Base-by-base conservation (phyloP, 129 eudicot species). In the Escallonia rubra region DNA sequence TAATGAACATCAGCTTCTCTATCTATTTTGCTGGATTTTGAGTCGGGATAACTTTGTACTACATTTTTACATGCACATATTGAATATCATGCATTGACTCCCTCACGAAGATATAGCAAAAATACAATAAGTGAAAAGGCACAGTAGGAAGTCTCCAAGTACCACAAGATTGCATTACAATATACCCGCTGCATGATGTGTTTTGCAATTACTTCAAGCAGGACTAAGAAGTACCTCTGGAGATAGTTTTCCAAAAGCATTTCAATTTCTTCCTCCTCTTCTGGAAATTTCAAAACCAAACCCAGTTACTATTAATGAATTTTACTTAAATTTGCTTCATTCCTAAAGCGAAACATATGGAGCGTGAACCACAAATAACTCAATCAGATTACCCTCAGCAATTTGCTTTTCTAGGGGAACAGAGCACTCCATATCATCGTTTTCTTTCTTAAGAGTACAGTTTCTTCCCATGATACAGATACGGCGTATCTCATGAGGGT, bases 231-330 rank as follows among this genome's bases (percentile, higher is more conserved):
- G 70, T 57, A 50, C 97, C 99, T 86, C 64, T 89, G 97, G 57
- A 94, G 97, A 79, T 87, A 94, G 61, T 89, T 94, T 78, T 94
- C 99, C 73, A 94, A 56, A 72, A 94, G 87, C 99, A 94, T 94
- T 85, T 94, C 97, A 66, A 94, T 94, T 79, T 94, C 97, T 79
- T 94, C 97, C 81, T 94, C 99, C 79, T 94, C 97, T 72, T 94
- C 99, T 94, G 90, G 80, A 71, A 57, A 68, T 43, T n/a, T 60
- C 38, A 55, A 59, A 57, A 52, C 14, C 40, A 67, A 53, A 41
- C 65, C 38, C 45, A 47, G 63, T 51, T 55, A 65, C 23, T 48
- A 66, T 14, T n/a, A 23, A 4, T 6, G 11, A 14, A 44, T 38
- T 43, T n/a, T 42, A 39, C 47, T n/a, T 51, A 2, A 49, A 40